phyloP scores from a whole-genome alignment of 345 rosid species.

The Euclidium syriacum region DNA sequence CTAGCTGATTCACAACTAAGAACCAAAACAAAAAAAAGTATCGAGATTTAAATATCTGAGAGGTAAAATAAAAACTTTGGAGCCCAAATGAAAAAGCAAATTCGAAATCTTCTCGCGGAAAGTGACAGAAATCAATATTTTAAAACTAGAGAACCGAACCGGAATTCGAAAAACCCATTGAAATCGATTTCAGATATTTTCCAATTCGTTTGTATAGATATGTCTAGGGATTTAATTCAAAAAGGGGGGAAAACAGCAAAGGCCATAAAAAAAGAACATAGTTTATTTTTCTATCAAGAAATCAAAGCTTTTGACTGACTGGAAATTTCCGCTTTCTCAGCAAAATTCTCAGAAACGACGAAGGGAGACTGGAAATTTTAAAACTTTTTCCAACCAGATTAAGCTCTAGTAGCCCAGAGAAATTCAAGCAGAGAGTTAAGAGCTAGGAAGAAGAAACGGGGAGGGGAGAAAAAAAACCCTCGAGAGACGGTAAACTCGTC shows the following conservation, averaged over 20 bases:
- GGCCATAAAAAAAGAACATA: background rate
- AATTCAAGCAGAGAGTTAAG: background rate
- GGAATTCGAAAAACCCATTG: constrained; percentile 16
- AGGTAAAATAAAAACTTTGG: background rate
- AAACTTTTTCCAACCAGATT: background rate
- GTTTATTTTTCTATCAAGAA: background rate
- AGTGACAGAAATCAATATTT: constrained; percentile 27
- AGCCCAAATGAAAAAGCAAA: constrained; percentile 32
- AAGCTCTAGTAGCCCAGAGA: background rate
- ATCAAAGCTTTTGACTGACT: constrained; percentile 7
- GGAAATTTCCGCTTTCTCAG: constrained; percentile 16
- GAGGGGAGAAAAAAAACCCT: background rate
- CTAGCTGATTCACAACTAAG: background rate
- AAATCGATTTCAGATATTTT: constrained; percentile 13
- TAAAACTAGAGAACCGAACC: constrained; percentile 28
- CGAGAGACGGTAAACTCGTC: constrained; percentile 9
- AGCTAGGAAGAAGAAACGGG: background rate
- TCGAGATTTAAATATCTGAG: constrained; percentile 7
- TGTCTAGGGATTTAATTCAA: constrained; percentile 4
- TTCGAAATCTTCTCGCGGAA: constrained; percentile 27
- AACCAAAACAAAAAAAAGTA: background rate
- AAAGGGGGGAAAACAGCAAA: background rate
- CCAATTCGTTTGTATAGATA: background rate
- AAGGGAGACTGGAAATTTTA: constrained; percentile 2
- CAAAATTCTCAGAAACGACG: constrained; percentile 11